A percentile compares a stretch with the other conserved stretches of the same genome.
phyloP scores from a whole-genome alignment of 352 stramenopile species.

The Peronospora farinosa region DNA sequence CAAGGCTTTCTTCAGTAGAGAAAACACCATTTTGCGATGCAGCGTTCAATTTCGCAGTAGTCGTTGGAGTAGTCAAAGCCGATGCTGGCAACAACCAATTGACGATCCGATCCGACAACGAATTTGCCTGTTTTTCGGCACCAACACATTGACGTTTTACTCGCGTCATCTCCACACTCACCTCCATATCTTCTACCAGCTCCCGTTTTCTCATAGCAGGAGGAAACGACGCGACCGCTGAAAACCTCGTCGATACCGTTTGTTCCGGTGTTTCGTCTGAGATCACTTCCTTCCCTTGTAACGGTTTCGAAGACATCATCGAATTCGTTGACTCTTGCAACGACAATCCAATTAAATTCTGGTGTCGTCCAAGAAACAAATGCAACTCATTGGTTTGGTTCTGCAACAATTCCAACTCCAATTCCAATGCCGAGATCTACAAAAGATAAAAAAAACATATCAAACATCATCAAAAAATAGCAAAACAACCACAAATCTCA shows the following conservation, averaged over 20 bases:
- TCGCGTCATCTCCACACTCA: conserved; percentile 21
- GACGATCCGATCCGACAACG: conserved; percentile 41
- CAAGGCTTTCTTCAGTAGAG: conserved; percentile 7
- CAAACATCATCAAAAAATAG: no score
- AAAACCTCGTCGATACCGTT: conserved; percentile 34
- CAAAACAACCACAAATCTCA: background rate
- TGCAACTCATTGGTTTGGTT: conserved; percentile 57
- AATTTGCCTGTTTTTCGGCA: conserved; percentile 34
- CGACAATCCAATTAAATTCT: conserved; percentile 21
- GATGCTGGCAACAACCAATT: conserved; percentile 51
- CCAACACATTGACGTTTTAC: conserved; percentile 43
- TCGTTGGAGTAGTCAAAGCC: conserved; percentile 1
- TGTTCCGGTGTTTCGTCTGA: conserved; percentile 24
- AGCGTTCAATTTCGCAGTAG: conserved; percentile 12
- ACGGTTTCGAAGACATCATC: conserved; percentile 15
- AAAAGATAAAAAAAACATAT: background rate
- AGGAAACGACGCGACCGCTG: conserved; percentile 36
- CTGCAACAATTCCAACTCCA: conserved; percentile 50
- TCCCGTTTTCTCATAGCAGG: conserved; percentile 33
- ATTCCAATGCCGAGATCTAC: conserved; percentile 48
- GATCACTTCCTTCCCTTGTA: conserved; percentile 44
- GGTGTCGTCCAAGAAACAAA: conserved; percentile 48
- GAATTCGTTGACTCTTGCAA: conserved; percentile 4
- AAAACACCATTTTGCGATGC: conserved; percentile 4
- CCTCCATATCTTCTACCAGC: conserved; percentile 18